Evolutionary conservation across 2,329 filamentous ascomycete genomes (phyloP), one percentile per base, ranked within the genome.

Genomic region (Fusarium pseudograminearum): DNA sequence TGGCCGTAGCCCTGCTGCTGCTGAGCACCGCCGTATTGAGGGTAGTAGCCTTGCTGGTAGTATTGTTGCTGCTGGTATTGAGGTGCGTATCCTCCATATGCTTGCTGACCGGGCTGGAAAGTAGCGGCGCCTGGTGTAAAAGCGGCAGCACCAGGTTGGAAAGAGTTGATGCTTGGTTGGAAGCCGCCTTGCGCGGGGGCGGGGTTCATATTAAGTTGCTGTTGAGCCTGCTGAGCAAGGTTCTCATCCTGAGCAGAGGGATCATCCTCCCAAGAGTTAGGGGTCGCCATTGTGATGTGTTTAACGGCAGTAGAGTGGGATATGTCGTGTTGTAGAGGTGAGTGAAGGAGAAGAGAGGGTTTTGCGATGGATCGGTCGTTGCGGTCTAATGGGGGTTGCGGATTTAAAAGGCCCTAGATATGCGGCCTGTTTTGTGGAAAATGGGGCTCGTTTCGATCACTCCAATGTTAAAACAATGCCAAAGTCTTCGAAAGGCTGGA

Each of bases 261-360:
- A 77, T 94, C 93, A 77, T 97, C 93, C 83, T 98, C 94, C 93
- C 96, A 98, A 68, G 94, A 97, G 81, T 97, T 94, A 76, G 93
- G 92, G 80, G 94, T 90, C 75, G 94, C 91, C 94, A 97, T 97
- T 77, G 58, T 86, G 73, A 64, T 51, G 59, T 66, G 24, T 61
- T 70, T 30, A 36, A 48, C 48, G 47, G 53, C 59, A 38, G 45
- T 56, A 55, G 50, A 46, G 34, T 57, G 30, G 31, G 31, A 28
- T 56, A 56, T 55, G 34, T 64, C 59, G 57, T 44, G 65, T 47
- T 34, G 62, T 54, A 64, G 61, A 57, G 33, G 34, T 28, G 47
- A 22, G 38, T 45, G 22, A 46, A 33, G 40, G 42, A 60, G 45
- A 69, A 48, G 30, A 41, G 67, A 66, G 58, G 55, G 42, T 58